Conservation (phyloP, 2,329 filamentous ascomycete genomes). For the Aureobasidium sp. region DNA sequence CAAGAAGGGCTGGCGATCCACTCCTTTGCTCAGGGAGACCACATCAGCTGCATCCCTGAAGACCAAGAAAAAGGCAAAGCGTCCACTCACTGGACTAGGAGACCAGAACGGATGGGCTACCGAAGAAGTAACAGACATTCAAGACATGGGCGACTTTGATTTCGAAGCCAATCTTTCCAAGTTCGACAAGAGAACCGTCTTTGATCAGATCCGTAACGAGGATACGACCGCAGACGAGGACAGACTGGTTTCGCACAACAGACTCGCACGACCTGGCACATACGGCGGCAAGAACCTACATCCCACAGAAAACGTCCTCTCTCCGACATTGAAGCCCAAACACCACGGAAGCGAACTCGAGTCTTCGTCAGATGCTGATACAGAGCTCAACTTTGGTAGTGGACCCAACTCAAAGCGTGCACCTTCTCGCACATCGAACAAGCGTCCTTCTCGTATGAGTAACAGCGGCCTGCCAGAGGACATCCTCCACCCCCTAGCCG, state of each 20-base stretch:
- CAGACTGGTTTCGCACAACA: conserved; percentile 85
- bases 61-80: conserved; percentile 34
- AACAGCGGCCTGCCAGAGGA: conserved; percentile 33
- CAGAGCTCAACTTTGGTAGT: conserved; percentile 26
- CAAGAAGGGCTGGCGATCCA: conserved; percentile 60
- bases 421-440: conserved; percentile 32
- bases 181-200: conserved; percentile 88
- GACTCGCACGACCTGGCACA: conserved; percentile 44
- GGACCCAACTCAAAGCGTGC: conserved; percentile 26
- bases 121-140: conserved; percentile 89
- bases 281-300: conserved; percentile 78
- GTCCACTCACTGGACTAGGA: conserved; percentile 43
- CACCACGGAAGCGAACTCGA: conserved; percentile 22
- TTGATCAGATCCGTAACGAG: conserved; percentile 83
- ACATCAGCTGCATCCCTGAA: conserved; percentile 22
- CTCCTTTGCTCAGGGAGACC: conserved; percentile 57
- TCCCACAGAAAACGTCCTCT: conserved; percentile 84
- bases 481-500: conserved; percentile 21
- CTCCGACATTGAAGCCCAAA: conserved; percentile 34
- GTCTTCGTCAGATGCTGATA: conserved; percentile 26
- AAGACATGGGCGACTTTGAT: conserved; percentile 90
- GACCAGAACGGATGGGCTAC: conserved; percentile 81
- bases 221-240: conserved; percentile 84
- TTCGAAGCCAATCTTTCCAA: conserved; percentile 84
- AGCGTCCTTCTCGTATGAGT: conserved; percentile 23